Evolutionary conservation across 2,329 filamentous ascomycete species (phyloP).

Genomic region (Epichloe coenophiala): DNA sequence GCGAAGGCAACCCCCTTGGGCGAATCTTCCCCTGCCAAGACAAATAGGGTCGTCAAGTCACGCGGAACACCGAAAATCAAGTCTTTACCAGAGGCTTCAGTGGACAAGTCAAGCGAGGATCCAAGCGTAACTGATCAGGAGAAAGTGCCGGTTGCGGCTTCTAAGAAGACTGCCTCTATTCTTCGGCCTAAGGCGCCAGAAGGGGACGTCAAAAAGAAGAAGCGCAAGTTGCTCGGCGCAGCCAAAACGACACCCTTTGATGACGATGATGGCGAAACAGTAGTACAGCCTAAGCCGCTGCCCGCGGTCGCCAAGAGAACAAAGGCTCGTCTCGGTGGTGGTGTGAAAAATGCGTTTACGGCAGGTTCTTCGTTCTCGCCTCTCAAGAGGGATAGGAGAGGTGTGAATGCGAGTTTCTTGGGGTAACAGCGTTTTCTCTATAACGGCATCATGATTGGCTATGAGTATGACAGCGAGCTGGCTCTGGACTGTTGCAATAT

Average conservation of each 20-base stretch:
- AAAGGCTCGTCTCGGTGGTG: conserved; percentile 10
- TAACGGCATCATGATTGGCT: background rate
- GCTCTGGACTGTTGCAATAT: background rate
- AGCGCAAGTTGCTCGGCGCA: conserved; percentile 55
- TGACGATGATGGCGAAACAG: conserved; percentile 43
- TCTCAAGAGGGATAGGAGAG: conserved; percentile 55
- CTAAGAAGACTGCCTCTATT: conserved; percentile 7
- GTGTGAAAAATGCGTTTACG: conserved; percentile 32
- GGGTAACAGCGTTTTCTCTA: conserved; percentile 17
- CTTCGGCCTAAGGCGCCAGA: conserved; percentile 11
- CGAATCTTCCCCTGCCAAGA: conserved; percentile 31
- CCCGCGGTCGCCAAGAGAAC: conserved; percentile 3
- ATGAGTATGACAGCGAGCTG: conserved; percentile 1
- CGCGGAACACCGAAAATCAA: conserved; percentile 4
- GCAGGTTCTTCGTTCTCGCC: conserved; percentile 50
- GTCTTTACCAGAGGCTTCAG: conserved; percentile 7
- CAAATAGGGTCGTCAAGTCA: conserved; percentile 20
- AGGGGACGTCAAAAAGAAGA: conserved; percentile 47
- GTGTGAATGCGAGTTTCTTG: conserved; percentile 47
- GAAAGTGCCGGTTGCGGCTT: conserved; percentile 9
- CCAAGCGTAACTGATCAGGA: conserved; percentile 17
- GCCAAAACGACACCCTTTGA: conserved; percentile 57
- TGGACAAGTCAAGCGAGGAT: conserved; percentile 29
- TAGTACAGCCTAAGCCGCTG: background rate
- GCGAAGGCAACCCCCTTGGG: conserved; percentile 30